A percentile compares a stretch with the other conserved stretches of the same genome.
These are phyloP conservation scores for Eragrostis curvula DNA, from an alignment of 176 grass and related monocot species.

Conservation along the genomic window DNA sequence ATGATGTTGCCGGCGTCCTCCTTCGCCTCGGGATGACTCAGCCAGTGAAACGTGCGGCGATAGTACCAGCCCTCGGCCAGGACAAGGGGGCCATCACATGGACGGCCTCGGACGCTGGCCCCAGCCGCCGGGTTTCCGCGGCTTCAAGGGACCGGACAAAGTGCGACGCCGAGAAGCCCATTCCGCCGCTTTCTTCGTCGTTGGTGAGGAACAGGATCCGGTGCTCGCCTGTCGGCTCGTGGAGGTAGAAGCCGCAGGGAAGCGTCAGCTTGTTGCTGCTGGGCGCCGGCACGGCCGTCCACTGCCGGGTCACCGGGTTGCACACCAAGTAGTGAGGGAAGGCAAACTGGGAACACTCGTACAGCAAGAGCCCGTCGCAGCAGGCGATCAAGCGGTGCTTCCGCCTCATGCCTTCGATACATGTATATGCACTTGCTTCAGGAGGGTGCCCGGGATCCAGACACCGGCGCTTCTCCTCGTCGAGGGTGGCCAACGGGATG, in stretches of 20 bases:
- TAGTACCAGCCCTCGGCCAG: neutral
- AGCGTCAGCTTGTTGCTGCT: neutral
- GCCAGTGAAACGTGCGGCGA: constrained; percentile 13
- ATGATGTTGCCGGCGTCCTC: neutral
- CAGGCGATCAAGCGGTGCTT: neutral
- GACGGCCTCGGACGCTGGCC: neutral
- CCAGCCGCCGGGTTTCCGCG: neutral
- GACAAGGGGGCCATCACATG: neutral
- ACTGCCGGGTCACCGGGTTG: constrained; percentile 10
- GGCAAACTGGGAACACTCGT: neutral
- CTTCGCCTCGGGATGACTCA: neutral
- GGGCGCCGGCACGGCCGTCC: neutral
- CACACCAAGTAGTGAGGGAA: neutral
- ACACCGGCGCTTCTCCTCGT: neutral
- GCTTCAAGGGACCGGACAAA: neutral
- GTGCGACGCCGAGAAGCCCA: neutral
- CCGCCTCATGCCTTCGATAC: too few species aligned
- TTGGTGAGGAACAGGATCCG: constrained; percentile 10
- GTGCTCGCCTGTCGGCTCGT: constrained; percentile 30
- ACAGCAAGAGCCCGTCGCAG: constrained; percentile 26
- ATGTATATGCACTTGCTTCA: too few species aligned
- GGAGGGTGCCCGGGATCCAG: neutral
- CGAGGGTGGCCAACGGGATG: neutral
- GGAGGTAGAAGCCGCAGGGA: constrained; percentile 4
- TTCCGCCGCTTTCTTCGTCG: neutral